Base-by-base conservation (phyloP, 805 yeast species). In the Candida ipomoeae region DNA sequence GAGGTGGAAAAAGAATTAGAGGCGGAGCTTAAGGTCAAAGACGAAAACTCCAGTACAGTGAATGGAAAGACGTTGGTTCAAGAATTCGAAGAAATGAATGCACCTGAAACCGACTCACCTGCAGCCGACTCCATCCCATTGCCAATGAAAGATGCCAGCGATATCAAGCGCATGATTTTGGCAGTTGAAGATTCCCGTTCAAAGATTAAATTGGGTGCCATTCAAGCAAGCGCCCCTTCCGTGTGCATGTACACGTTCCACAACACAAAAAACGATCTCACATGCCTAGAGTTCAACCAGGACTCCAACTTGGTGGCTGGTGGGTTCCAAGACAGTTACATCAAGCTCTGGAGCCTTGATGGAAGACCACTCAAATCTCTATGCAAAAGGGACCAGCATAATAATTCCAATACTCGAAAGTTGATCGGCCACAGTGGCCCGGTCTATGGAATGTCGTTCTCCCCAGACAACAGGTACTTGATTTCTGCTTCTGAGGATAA, bases 171-270 rank as follows among this genome's bases (percentile, higher is more conserved):
- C 51, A 92, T 87, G 63, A 84, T 92, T 18, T 75, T 82, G 54
- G 80, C 83, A 51, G 88, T 94, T 31, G 88, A 83, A 60, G 98
- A 92, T 66, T 82, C 92, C 7, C 77, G 96, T 52, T 80, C 87
- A 33, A 81, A 85, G 55, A 82, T 92, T 52, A 79, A 75, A 56
- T 65, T 92, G 46, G 87, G 83, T 21, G 75, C 84, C 5, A 68
- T 80, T 32, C 96, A 87, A 68, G 86, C 95, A 3, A 75, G 89
- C 20, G 80, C 92, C 23, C 99, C 99, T 20, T 87, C 96, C 50
- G 96, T 92, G 34, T 94, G 98, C 68, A 89, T 92, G 96, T 94
- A 94, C 73, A 92, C 98, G 0, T 91, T 94, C 72, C 99, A 94
- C 74, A 94, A 94, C 69, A 88, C 97, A 10, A 85, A 89, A 64